Evolutionary conservation across 768 basidiomycete genomes (phyloP).

Genomic region (Leccinum sublutescens): DNA sequence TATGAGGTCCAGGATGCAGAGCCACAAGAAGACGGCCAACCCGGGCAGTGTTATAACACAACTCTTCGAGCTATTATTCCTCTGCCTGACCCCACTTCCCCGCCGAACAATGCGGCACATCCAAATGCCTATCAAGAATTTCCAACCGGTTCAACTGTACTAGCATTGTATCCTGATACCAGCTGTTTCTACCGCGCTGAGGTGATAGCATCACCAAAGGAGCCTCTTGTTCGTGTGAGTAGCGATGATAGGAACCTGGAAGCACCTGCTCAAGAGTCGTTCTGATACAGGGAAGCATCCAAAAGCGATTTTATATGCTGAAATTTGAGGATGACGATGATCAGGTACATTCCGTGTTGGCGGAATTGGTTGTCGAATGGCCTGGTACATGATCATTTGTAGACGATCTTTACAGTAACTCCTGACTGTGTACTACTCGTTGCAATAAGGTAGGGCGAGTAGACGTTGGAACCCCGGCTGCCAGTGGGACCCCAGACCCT

Average conservation of each 20-base stretch:
- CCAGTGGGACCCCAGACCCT: conserved; percentile 16
- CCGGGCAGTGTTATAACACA: conserved; percentile 68
- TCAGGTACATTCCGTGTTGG: conserved; percentile 73
- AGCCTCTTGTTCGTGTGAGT: conserved; percentile 40
- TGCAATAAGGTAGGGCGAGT: background rate
- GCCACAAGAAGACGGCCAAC: conserved; percentile 76
- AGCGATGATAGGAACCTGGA: background rate
- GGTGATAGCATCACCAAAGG: conserved; percentile 66
- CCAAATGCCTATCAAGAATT: conserved; percentile 72
- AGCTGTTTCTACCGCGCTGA: conserved; percentile 90
- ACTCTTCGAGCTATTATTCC: conserved; percentile 73
- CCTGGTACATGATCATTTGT: conserved; percentile 39
- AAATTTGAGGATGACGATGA: conserved; percentile 90
- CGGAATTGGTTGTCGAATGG: conserved; percentile 82
- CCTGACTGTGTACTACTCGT: background rate
- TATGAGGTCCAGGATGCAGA: conserved; percentile 88
- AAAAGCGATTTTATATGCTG: conserved; percentile 66
- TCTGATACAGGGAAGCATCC: conserved; percentile 29
- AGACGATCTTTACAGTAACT: background rate
- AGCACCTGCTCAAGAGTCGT: conserved; percentile 9
- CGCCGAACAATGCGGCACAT: conserved; percentile 58
- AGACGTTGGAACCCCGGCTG: background rate
- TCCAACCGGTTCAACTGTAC: conserved; percentile 65
- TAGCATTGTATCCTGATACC: conserved; percentile 89
- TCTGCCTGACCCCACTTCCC: conserved; percentile 69